Percentiles rank a stretch among this genome's conserved stretches.
These are phyloP conservation scores for Klebsormidium nitens DNA, from an alignment of 139 green algal genomes.

Conservation along the genomic window DNA sequence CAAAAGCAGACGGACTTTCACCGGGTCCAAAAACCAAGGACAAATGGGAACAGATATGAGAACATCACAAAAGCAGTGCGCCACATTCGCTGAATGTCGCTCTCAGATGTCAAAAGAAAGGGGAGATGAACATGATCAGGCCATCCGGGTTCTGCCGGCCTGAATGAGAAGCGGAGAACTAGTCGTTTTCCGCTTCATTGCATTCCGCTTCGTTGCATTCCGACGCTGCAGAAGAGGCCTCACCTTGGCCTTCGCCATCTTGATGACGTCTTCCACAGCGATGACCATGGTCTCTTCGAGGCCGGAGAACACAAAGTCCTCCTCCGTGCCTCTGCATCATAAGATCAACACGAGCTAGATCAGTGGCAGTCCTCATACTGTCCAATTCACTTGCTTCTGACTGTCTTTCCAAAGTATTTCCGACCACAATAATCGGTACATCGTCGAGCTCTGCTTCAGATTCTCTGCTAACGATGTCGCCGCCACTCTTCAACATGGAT, in stretches of 20 bases:
- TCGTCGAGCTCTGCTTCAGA: too few relatives aligned
- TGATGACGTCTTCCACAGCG: conserved; percentile 12
- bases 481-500: too few relatives aligned
- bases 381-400: neutral
- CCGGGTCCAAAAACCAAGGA: conserved; percentile 8
- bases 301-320: conserved; percentile 39
- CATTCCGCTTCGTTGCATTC: neutral
- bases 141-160: neutral
- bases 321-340: conserved; percentile 19
- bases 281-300: conserved; percentile 41
- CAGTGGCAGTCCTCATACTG: neutral
- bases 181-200: neutral
- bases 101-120: conserved; percentile 7
- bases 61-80: too few relatives aligned
- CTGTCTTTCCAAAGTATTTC: neutral
- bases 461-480: too few relatives aligned
- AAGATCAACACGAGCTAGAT: conserved; percentile 15
- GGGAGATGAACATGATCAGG: neutral
- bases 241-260: conserved; percentile 31
- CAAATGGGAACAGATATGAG: conserved; percentile 25
- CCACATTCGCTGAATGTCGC: neutral
- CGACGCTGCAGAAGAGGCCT: conserved; percentile 5
- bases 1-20: neutral
- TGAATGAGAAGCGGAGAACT: neutral
- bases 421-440: too few relatives aligned